Conservation (phyloP, 805 yeast species). For the Candida arabinofermentans region DNA sequence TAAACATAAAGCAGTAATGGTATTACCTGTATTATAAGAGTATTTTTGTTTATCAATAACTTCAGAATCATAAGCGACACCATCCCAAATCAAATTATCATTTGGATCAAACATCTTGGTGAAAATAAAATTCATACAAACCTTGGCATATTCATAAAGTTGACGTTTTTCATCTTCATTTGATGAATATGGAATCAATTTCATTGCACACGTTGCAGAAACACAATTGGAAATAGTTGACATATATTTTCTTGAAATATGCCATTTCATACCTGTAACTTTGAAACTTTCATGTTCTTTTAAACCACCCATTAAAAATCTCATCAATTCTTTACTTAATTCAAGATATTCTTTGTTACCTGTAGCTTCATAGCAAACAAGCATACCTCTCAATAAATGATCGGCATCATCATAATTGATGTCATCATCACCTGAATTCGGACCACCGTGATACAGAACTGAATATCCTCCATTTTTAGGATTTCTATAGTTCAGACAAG, state of each 20-base stretch:
- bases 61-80: slow-evolving; percentile 45
- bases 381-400: slow-evolving; percentile 62
- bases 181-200: slow-evolving; percentile 50
- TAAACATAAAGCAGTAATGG: slow-evolving; percentile 50
- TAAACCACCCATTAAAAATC: slow-evolving; percentile 69
- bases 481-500: slow-evolving; percentile 49
- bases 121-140: slow-evolving; percentile 57
- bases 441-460: slow-evolving; percentile 55
- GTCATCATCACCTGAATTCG: slow-evolving; percentile 51
- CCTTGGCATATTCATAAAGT: slow-evolving; percentile 54
- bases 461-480: slow-evolving; percentile 51
- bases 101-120: slow-evolving; percentile 45
- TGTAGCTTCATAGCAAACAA: slow-evolving; percentile 67
- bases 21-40: slow-evolving; percentile 67
- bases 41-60: slow-evolving; percentile 53
- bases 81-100: slow-evolving; percentile 60
- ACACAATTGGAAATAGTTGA: slow-evolving; percentile 69
- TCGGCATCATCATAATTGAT: slow-evolving; percentile 75
- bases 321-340: slow-evolving; percentile 52
- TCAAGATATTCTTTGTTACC: slow-evolving; percentile 50
- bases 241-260: slow-evolving; percentile 52
- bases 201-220: slow-evolving; percentile 57
- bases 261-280: slow-evolving; percentile 61
- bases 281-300: slow-evolving; percentile 47
- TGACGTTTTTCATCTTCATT: slow-evolving; percentile 23